Percentiles rank a stretch among this genome's conserved stretches.
Conservation (phyloP, 768 basidiomycete genomes). For the Leccinum uliginosum region DNA sequence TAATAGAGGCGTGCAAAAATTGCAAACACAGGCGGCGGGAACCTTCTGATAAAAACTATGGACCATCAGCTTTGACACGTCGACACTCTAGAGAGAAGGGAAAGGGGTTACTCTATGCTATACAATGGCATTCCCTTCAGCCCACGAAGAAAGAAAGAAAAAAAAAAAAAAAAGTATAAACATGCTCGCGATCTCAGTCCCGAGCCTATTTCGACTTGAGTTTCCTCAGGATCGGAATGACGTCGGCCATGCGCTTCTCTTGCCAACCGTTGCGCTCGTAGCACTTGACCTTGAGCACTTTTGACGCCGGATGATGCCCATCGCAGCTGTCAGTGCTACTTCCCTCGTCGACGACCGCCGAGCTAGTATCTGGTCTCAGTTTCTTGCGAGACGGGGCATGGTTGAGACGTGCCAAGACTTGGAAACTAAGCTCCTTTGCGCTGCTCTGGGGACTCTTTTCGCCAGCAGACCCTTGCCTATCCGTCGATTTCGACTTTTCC, state of each 20-base stretch:
- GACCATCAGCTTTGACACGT: background rate
- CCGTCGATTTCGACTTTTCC: background rate
- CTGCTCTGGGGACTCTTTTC: constrained; percentile 1
- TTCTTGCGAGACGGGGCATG: constrained; percentile 1
- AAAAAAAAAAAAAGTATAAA: background rate
- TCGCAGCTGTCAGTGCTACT: background rate
- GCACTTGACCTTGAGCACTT: constrained; percentile 14
- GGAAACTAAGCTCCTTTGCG: background rate
- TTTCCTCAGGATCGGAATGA: constrained; percentile 29
- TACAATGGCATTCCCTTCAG: background rate
- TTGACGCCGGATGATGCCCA: background rate
- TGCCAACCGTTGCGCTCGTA: constrained; percentile 14
- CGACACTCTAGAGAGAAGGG: background rate
- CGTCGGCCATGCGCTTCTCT: constrained; percentile 24
- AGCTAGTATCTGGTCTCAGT: background rate
- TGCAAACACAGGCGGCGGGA: background rate
- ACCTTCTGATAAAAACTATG: background rate
- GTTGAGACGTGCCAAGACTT: background rate
- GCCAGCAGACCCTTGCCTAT: background rate
- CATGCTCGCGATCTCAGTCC: background rate
- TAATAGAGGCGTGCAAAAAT: background rate
- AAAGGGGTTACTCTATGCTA: background rate
- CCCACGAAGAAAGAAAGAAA: background rate
- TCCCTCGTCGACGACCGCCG: background rate
- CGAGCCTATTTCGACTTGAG: constrained; percentile 17